Percentiles rank a stretch among this genome's conserved stretches.
Conservation (phyloP, 2,329 filamentous ascomycete genomes). For the Stemphylium lycopersici region DNA sequence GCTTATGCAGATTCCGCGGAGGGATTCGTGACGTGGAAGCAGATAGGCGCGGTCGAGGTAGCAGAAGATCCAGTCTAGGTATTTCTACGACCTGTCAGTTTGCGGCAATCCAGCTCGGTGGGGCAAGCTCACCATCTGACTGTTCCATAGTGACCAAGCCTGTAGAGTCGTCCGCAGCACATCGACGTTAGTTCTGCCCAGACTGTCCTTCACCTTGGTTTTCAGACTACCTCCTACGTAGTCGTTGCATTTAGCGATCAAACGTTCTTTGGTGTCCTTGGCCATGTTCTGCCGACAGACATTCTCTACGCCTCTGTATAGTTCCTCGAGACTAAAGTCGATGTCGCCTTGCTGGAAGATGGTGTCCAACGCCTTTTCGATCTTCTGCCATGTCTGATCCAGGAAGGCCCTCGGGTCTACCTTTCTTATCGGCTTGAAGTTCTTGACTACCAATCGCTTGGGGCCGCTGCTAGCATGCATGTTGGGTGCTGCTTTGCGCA, state of each 20-base stretch:
- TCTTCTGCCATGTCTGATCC: slow-evolving; percentile 72
- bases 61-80: slow-evolving; percentile 87
- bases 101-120: neutral
- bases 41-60: slow-evolving; percentile 92
- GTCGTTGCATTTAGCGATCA: slow-evolving; percentile 69
- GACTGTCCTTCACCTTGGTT: slow-evolving; percentile 62
- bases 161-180: slow-evolving; percentile 65
- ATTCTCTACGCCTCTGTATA: slow-evolving; percentile 92
- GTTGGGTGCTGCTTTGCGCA: slow-evolving; percentile 62
- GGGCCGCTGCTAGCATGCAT: slow-evolving; percentile 70
- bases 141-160: slow-evolving; percentile 79
- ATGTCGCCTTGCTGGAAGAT: slow-evolving; percentile 72
- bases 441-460: slow-evolving; percentile 92
- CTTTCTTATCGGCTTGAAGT: slow-evolving; percentile 71
- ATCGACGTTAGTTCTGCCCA: slow-evolving; percentile 65
- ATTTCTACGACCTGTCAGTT: slow-evolving; percentile 58
- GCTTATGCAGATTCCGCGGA: slow-evolving; percentile 80
- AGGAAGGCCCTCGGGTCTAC: slow-evolving; percentile 79
- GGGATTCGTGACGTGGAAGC: slow-evolving; percentile 73
- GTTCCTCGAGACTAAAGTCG: slow-evolving; percentile 75
- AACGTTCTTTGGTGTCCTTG: slow-evolving; percentile 67
- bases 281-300: slow-evolving; percentile 81
- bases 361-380: slow-evolving; percentile 73
- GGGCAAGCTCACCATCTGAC: slow-evolving; percentile 67
- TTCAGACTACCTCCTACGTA: slow-evolving; percentile 66